Base-by-base conservation (phyloP, 2,329 filamentous ascomycete species). In the Alternaria sp. region DNA sequence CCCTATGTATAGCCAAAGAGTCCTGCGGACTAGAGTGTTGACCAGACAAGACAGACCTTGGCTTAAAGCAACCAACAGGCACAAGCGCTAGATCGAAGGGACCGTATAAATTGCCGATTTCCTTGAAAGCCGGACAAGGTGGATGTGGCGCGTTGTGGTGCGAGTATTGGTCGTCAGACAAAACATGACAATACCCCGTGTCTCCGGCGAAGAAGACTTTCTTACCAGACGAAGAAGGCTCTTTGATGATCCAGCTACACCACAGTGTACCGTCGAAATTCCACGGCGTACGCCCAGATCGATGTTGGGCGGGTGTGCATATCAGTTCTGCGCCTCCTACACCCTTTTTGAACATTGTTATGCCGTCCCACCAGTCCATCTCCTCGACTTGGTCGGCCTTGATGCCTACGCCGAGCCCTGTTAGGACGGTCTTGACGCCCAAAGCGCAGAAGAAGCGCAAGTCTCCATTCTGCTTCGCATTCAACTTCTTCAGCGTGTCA, bases 301-400 rank as follows among this genome's bases (percentile, higher is more conserved):
- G 74, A 67, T 85, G 84, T 60, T 85, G 84, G 2, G 81, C 76
- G 2, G 84, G 84, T 8, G 80, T 81, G 61, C 82, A 84, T 2
- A 80, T 76, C 28, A 85, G 55, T 2, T 75, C 74, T 5, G 82
- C 70, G n/a, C 65, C 77, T n/a, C 80, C 79, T 1, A 79, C 59
- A 0, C 70, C 71, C 12, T 73, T 59, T 5, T 78, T 69, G 9
- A 69, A 63, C 1, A 84, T 43, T 7, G 74, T 69, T 25, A 79
- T 68, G n/a, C 75, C 73, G 43, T 85, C 78, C 83, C 82, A 85
- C 83, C 84, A 85, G 65, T 85, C 84, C 41, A 82, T 63, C 56
- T 85, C 82, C 2, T 76, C 80, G 32, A 85, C 77, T 51, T 82
- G 78, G 9, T 78, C 73, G 2, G 68, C 66, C 8, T 64, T 65